Conservation (phyloP, 1,284 basidiomycete species). For the Neolentinus lepideus region DNA sequence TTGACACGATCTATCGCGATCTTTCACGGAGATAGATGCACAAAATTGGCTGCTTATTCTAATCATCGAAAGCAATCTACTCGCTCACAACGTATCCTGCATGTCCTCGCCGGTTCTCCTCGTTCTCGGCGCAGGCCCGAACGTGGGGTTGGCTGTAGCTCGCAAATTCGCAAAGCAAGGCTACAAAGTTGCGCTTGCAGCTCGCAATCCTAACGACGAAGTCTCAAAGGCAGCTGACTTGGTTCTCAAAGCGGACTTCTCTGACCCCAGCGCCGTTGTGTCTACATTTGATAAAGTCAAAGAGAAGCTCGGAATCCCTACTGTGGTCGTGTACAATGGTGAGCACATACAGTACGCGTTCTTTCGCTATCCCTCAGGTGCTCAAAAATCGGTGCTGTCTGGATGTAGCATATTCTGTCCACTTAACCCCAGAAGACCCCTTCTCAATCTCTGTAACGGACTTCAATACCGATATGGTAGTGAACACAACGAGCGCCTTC, state of each 20-base stretch:
- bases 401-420: background rate
- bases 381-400: background rate
- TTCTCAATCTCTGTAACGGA: background rate
- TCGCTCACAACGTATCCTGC: background rate
- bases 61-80: too few species aligned
- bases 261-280: background rate
- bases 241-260: background rate
- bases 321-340: slow-evolving; percentile 1
- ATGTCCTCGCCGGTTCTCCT: background rate
- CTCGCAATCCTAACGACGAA: background rate
- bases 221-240: background rate
- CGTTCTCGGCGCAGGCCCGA: background rate
- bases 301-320: background rate
- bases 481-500: background rate
- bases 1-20: too few species aligned
- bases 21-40: too few species aligned
- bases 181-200: background rate
- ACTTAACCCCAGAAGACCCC: background rate
- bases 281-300: background rate
- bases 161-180: background rate
- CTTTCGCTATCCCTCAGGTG: too few species aligned
- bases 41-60: too few species aligned
- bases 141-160: background rate
- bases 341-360: too few species aligned
- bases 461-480: background rate